Base-by-base conservation (phyloP, 768 basidiomycete species). In the Termitomyces sp. region DNA sequence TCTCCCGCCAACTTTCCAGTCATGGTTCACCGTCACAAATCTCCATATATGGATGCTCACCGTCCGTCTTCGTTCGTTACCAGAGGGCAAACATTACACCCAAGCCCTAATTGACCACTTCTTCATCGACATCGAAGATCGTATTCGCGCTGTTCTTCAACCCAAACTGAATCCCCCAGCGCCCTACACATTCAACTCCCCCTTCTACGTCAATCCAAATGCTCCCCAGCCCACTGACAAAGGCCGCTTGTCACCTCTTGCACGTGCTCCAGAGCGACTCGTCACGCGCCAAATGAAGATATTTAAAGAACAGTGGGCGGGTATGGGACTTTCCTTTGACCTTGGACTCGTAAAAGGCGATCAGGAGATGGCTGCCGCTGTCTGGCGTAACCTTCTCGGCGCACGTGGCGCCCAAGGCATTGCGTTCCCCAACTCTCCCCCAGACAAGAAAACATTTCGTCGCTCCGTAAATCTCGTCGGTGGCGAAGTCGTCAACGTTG, bases 11-110 rank as follows among this genome's bases (percentile, higher is more conserved):
- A 97, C 96, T 0, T 97, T 96, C 72, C 95, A 98, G 67, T 92
- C 96, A 16, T 98, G 95, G 91, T 98, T 98, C 75, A 92, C 91
- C 4, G 75, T 97, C 53, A 93, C 93, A 31, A 94, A 95, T 63
- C 79, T 98, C 31, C 94, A 98, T 72, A 78, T 98, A 50, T 95
- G 95, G 89, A 78, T 98, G 63, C 84, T 95, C 52, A 88, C 88
- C 18, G 89, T 91, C 55, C 89, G 95, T 24, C 81, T 97, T 11
- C 92, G 96, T 22, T 85, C 91, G 0, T 83, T 98, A 12, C 93
- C 88, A 2, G 68, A 89, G 55, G 91, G 89, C 24, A 75, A 75
- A 63, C 69, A 81, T 60, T 90, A 89, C 74, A 80, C 89, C 63
- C 90, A 95, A 73, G 90, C 80, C 7, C 78, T 98, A 60, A 81